Percentiles rank a stretch among this genome's conserved stretches.
Evolutionary conservation across 2,329 filamentous ascomycete genomes (phyloP).

Genomic region (Beauveria asiatica): DNA sequence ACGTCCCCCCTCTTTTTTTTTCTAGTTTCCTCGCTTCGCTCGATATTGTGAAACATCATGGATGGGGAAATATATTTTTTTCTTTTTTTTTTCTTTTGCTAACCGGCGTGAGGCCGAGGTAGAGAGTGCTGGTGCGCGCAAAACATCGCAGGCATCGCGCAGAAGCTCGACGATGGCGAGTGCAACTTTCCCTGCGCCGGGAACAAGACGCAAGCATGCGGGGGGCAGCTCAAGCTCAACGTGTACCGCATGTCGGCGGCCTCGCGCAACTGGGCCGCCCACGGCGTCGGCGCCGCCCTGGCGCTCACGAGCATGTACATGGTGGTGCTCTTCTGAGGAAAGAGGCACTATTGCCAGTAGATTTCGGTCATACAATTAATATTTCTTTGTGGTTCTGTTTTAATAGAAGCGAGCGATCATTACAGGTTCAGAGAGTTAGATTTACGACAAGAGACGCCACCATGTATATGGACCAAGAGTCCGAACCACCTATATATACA

Average conservation of each 20-base stretch:
- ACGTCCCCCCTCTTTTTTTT: conserved; percentile 9
- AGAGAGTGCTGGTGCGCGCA: conserved; percentile 55
- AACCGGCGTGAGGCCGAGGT: neutral
- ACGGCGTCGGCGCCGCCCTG: neutral
- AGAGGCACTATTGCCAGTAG: too few species aligned
- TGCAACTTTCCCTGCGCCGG: conserved; percentile 48
- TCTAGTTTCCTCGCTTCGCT: neutral
- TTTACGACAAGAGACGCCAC: neutral
- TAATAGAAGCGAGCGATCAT: neutral
- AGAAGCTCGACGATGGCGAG: conserved; percentile 34
- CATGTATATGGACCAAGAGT: neutral
- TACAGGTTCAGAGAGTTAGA: neutral
- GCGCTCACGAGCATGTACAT: neutral
- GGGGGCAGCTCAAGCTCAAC: conserved; percentile 41
- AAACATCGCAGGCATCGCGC: conserved; percentile 37
- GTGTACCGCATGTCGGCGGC: conserved; percentile 29
- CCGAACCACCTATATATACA: neutral
- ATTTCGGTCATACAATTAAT: too few species aligned
- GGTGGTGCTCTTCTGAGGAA: neutral
- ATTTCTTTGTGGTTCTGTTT: too few species aligned
- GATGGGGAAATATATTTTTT: neutral
- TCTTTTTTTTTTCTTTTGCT: neutral
- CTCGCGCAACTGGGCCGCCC: neutral
- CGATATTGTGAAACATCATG: neutral
- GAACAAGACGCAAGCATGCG: conserved; percentile 42